phyloP scores from a whole-genome alignment of 1,284 basidiomycete species.

The Vanrija sp. region DNA sequence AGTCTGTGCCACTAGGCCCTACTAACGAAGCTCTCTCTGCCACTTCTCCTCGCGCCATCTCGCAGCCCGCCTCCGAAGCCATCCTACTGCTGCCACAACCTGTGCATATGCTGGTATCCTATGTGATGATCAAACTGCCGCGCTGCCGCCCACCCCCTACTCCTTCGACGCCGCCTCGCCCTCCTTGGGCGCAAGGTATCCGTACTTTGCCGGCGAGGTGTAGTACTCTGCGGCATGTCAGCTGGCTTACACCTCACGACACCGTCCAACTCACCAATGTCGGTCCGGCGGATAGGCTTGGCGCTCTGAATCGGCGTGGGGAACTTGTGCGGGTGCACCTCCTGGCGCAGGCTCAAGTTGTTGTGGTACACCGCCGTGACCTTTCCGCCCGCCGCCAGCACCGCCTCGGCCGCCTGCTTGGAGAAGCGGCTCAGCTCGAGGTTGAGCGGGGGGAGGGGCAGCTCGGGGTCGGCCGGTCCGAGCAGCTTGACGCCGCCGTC shows the following conservation, averaged over 20 bases:
- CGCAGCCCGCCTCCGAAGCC: no score
- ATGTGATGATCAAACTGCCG: no score
- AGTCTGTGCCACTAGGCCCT: no score
- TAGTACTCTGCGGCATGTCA: slow-evolving; percentile 40
- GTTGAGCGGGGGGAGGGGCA: slow-evolving; percentile 61
- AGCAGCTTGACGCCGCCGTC: slow-evolving; percentile 77
- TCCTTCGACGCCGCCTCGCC: no score
- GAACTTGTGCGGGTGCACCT: slow-evolving; percentile 58
- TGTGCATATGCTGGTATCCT: no score
- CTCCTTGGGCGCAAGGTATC: slow-evolving; percentile 42
- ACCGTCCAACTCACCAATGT: slow-evolving; percentile 64
- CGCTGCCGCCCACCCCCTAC: no score
- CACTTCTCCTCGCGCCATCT: no score
- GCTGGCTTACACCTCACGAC: background rate
- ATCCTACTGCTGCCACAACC: no score
- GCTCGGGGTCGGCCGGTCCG: slow-evolving; percentile 60
- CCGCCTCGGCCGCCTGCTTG: slow-evolving; percentile 75
- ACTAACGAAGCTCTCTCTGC: no score
- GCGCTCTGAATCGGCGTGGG: slow-evolving; percentile 61
- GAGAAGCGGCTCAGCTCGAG: slow-evolving; percentile 82
- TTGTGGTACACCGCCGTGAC: slow-evolving; percentile 94
- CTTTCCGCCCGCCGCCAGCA: slow-evolving; percentile 76
- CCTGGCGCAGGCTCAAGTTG: slow-evolving; percentile 72
- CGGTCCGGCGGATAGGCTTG: slow-evolving; percentile 73
- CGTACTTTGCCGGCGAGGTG: slow-evolving; percentile 47